Evolutionary conservation across 225 moss, liverwort and hornwort species (phyloP).

Genomic region (Bryoerythrophyllum caledonicum): DNA sequence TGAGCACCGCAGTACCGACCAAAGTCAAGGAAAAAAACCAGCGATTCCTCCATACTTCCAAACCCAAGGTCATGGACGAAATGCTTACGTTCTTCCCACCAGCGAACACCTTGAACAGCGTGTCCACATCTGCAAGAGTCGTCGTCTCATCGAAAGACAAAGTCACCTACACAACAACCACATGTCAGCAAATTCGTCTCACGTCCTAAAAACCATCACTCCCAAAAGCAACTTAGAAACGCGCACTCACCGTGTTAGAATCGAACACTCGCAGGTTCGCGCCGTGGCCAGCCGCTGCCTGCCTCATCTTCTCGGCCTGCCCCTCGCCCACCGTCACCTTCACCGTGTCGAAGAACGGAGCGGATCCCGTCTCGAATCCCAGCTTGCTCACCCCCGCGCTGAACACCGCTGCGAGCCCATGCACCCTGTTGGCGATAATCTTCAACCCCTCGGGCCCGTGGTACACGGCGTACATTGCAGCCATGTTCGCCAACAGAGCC

Average conservation of each 20-base stretch:
- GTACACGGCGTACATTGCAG: constrained; percentile 95
- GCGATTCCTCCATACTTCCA: no score
- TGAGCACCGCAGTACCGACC: neutral
- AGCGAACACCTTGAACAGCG: constrained; percentile 70
- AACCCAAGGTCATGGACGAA: neutral
- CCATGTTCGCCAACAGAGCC: constrained; percentile 98
- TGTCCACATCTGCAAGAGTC: constrained; percentile 68
- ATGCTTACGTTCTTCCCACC: constrained; percentile 87
- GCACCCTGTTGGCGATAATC: constrained; percentile 81
- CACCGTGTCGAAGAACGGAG: constrained; percentile 91
- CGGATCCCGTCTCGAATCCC: constrained; percentile 51
- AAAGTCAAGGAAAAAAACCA: constrained; percentile 21
- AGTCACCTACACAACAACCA: constrained; percentile 54
- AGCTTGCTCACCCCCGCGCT: constrained; percentile 71
- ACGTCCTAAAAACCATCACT: neutral
- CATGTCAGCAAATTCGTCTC: neutral
- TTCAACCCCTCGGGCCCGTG: constrained; percentile 90
- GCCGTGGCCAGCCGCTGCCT: constrained; percentile 57
- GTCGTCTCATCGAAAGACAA: constrained; percentile 91
- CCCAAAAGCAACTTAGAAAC: no score
- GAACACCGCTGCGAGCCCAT: constrained; percentile 90
- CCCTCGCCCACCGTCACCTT: constrained; percentile 67
- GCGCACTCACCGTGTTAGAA: constrained; percentile 52
- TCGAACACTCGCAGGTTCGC: constrained; percentile 75
- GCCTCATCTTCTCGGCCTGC: constrained; percentile 46